Conservation (phyloP, 2,329 filamentous ascomycete genomes). For the Stemphylium vesicarium region DNA sequence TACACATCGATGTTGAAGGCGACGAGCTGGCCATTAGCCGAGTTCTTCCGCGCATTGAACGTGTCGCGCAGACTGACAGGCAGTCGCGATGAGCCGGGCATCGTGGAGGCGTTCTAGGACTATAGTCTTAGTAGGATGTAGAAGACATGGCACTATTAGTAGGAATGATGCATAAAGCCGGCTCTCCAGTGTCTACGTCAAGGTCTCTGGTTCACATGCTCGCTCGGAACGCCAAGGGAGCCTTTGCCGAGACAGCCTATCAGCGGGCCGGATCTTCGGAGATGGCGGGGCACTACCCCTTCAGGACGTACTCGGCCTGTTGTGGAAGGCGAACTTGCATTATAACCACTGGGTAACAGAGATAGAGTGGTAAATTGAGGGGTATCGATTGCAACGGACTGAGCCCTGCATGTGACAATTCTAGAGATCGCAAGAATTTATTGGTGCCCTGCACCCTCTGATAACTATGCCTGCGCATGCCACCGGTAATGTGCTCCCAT, state of each 20-base stretch:
- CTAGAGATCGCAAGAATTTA: not conserved
- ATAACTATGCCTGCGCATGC: constrained; percentile 49
- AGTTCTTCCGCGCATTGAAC: constrained; percentile 66
- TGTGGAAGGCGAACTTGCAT: not conserved
- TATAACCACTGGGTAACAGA: too few species aligned
- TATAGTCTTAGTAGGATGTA: not conserved
- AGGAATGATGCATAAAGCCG: constrained; percentile 8
- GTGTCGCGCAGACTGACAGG: constrained; percentile 73
- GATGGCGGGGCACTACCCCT: not conserved
- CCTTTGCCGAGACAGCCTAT: constrained; percentile 1
- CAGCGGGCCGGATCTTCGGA: not conserved
- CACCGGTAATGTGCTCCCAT: constrained; percentile 63
- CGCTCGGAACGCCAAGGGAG: constrained; percentile 6
- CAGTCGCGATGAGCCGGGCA: constrained; percentile 69
- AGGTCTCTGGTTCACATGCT: constrained; percentile 7
- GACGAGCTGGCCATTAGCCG: constrained; percentile 61
- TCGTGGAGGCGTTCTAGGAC: constrained; percentile 14
- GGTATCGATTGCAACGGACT: not conserved
- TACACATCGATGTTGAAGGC: constrained; percentile 73
- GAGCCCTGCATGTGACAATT: not conserved
- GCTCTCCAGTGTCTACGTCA: constrained; percentile 4
- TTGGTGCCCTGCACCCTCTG: not conserved
- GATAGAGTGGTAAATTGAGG: not conserved
- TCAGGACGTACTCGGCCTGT: not conserved
- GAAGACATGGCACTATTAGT: constrained; percentile 1